Base-by-base conservation (phyloP, 202 grass and related monocot genomes). In the Setaria viridis region DNA sequence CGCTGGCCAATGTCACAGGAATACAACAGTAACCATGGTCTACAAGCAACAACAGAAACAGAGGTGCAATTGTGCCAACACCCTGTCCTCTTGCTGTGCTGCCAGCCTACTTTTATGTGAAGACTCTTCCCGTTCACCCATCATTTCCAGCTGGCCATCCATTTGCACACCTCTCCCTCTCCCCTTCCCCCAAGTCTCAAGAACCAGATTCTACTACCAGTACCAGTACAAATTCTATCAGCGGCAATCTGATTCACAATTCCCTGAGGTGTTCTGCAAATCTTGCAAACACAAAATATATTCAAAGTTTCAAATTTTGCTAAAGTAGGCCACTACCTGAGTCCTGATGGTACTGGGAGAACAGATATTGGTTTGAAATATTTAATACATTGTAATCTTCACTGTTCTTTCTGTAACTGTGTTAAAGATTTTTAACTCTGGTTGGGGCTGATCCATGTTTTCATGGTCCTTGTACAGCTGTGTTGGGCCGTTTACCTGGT, bases 401-500 rank as follows among this genome's bases (percentile, higher is more conserved):
- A 68, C 32, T 46, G 25, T 81, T 72, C 48, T 72, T 76, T 55
- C 29, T 39, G 33, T 80, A 29, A n/a, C 3, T 57, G 6, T 64
- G 13, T 43, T n/a, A 11, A 81, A 35, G 19, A 20, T 35, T 46
- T 70, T 85, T 55, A 48, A 82, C 39, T 86, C 4, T 56, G 13
- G 47, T 57, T 35, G 13, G 74, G 19, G 33, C 54, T 77, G 14
- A 76, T 54, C 32, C 65, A 76, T n/a, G 62, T 76, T 69, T 72
- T 42, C 58, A 20, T 89, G 82, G 16, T 67, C 62, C 12, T 67
- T 84, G 74, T 85, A 65, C 91, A 98, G 93, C 89, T 84, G 88
- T 95, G 62, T 83, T 98, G 91, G 95, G 95, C 7, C 93, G 95
- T 66, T 87, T 98, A 70, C 95, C 93, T 73, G 95, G 95, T 49